phyloP scores from a whole-genome alignment of 2,329 filamentous ascomycete species.

The Talaromyces sp. region DNA sequence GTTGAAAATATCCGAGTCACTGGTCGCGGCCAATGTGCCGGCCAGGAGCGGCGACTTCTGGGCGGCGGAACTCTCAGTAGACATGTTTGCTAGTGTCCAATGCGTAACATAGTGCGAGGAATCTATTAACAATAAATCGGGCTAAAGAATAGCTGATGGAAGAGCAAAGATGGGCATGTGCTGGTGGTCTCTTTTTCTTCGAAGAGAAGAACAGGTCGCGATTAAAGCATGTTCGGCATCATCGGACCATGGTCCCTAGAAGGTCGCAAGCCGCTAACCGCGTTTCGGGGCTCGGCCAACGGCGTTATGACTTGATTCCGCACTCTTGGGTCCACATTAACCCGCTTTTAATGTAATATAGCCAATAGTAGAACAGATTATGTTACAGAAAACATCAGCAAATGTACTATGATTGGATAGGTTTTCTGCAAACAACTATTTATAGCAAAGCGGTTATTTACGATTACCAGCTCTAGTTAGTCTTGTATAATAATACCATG shows the following conservation, averaged over 20 bases:
- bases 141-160: neutral
- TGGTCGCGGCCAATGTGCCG: slow-evolving; percentile 23
- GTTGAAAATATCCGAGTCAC: slow-evolving; percentile 29
- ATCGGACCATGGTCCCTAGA: neutral
- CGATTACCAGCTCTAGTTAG: neutral
- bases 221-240: neutral
- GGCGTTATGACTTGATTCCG: no score
- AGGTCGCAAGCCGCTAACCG: neutral
- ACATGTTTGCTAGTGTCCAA: neutral
- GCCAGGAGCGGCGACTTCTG: neutral
- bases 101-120: neutral
- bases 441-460: neutral
- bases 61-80: slow-evolving; percentile 16
- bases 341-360: neutral
- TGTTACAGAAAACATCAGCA: neutral
- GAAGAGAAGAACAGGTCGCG: neutral
- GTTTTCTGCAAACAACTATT: neutral
- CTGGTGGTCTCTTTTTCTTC: neutral
- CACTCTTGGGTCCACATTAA: neutral
- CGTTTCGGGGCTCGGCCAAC: neutral
- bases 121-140: neutral
- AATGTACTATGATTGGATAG: neutral
- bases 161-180: neutral
- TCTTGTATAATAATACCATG: neutral
- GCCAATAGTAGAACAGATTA: neutral